Conservation (phyloP, 805 yeast genomes). For the Alloascoidea africana region DNA sequence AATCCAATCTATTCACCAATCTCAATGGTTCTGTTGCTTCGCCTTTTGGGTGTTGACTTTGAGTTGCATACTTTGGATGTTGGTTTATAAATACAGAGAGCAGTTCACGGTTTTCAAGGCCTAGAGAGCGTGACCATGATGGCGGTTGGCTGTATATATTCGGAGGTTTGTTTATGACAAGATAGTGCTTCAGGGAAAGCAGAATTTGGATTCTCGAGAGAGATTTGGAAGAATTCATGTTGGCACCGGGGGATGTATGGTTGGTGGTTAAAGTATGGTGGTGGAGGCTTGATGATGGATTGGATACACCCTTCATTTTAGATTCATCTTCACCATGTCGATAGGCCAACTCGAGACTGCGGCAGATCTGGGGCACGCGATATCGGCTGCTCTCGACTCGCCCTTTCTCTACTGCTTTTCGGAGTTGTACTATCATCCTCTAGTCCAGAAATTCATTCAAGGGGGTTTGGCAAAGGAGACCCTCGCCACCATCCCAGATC, state of each 20-base stretch:
- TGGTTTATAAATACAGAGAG: background rate
- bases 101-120: background rate
- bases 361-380: too few species aligned
- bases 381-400: too few species aligned
- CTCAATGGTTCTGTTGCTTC: too few species aligned
- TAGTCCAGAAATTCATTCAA: background rate
- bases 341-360: too few species aligned
- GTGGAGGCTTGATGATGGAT: too few species aligned
- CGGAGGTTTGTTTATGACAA: background rate
- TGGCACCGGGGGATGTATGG: too few species aligned
- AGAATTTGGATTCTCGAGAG: constrained; percentile 1
- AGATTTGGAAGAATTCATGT: too few species aligned
- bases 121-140: background rate
- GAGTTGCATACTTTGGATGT: background rate
- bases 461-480: background rate
- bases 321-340: too few species aligned
- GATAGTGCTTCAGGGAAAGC: background rate
- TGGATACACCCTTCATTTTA: too few species aligned
- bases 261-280: too few species aligned
- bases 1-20: background rate
- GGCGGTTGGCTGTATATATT: background rate
- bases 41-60: too few species aligned
- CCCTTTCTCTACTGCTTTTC: background rate
- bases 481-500: too few species aligned
- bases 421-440: background rate